phyloP scores from a whole-genome alignment of 2,329 filamentous ascomycete species.

The Byssothecium circinans region DNA sequence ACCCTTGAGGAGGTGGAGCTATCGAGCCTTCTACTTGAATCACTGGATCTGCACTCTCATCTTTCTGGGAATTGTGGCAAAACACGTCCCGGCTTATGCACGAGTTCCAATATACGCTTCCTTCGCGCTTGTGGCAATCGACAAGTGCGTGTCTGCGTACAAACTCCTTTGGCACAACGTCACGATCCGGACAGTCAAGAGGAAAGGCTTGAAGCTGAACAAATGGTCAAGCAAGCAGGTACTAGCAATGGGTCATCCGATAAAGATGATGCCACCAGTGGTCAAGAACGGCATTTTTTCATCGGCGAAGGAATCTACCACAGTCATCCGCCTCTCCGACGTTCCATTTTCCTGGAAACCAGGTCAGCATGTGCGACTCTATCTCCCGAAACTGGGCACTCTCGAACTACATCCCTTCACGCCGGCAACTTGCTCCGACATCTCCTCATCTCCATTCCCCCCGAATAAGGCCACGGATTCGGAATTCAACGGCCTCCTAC shows the following conservation, averaged over 20 bases:
- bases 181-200: conserved; percentile 14
- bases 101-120: conserved; percentile 23
- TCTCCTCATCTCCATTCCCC: conserved; percentile 5
- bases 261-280: conserved; percentile 25
- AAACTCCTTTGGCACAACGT: conserved; percentile 23
- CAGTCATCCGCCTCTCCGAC: conserved; percentile 24
- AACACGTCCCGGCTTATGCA: conserved; percentile 30
- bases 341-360: conserved; percentile 29
- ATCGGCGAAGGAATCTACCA: conserved; percentile 14
- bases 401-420: conserved; percentile 35
- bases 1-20: conserved; percentile 26
- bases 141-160: conserved; percentile 13
- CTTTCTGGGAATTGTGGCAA: conserved; percentile 23
- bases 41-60: conserved; percentile 26
- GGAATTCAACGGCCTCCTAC: conserved; percentile 13
- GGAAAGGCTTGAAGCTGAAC: conserved; percentile 10
- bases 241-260: conserved; percentile 22
- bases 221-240: conserved; percentile 9
- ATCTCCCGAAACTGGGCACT: conserved; percentile 26
- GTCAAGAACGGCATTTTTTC: conserved; percentile 8
- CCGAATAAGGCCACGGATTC: conserved; percentile 11
- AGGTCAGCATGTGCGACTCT: conserved; percentile 35
- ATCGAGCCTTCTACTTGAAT: conserved; percentile 30
- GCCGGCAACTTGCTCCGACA: conserved; percentile 28
- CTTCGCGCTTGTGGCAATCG: conserved; percentile 16